Percentiles rank a stretch among this genome's conserved stretches.
Conservation (phyloP, 805 yeast genomes). For the Ogataea methanolica region DNA sequence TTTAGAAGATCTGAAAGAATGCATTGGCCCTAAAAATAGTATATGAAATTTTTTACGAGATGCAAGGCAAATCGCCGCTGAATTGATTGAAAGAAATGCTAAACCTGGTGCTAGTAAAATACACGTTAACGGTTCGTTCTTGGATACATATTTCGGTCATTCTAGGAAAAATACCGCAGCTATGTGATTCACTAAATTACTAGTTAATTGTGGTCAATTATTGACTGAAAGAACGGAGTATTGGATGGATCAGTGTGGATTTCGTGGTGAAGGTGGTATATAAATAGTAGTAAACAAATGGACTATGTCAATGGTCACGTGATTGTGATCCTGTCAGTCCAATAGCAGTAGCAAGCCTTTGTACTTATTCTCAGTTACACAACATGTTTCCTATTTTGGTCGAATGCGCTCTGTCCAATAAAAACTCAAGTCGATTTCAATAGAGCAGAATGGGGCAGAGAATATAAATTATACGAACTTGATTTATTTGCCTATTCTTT, state of each 20-base stretch:
- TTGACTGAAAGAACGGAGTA: conserved; percentile 26
- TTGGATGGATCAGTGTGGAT: conserved; percentile 27
- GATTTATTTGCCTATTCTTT: too few species aligned
- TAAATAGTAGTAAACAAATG: not conserved
- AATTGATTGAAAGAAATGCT: conserved; percentile 23
- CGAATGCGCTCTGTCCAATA: too few species aligned
- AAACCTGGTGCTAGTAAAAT: conserved; percentile 29
- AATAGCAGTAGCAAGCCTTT: too few species aligned
- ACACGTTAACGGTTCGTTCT: conserved; percentile 29
- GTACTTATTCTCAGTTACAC: too few species aligned
- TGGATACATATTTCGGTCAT: conserved; percentile 25
- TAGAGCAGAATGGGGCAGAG: too few species aligned
- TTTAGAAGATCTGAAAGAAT: conserved; percentile 23
- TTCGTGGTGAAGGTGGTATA: conserved; percentile 24
- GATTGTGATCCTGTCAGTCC: too few species aligned
- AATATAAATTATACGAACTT: too few species aligned
- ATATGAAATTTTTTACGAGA: conserved; percentile 32
- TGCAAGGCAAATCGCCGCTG: conserved; percentile 28
- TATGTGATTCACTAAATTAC: conserved; percentile 24
- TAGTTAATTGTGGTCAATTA: conserved; percentile 23
- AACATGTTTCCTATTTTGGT: too few species aligned
- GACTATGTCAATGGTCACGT: too few species aligned
- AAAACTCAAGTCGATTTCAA: too few species aligned
- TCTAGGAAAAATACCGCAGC: conserved; percentile 19
- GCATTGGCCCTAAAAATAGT: conserved; percentile 12